Conservation (phyloP, 2,329 filamentous ascomycete genomes). For the Camillea tinctor region DNA sequence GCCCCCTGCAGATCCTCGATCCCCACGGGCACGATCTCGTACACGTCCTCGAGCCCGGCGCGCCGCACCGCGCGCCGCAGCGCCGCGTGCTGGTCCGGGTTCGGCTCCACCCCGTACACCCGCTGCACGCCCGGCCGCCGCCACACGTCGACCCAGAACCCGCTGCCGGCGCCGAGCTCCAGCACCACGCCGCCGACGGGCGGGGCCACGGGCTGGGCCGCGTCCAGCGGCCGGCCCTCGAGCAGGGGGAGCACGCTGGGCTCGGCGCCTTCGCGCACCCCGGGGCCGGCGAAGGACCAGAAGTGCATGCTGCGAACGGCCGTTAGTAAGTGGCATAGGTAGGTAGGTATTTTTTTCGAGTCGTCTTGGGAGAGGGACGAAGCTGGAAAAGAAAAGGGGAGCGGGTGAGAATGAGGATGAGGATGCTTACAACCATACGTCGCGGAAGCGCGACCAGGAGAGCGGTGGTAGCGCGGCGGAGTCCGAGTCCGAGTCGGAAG, state of each 20-base stretch:
- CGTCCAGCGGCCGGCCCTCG: slow-evolving; percentile 44
- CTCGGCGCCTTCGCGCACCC: slow-evolving; percentile 42
- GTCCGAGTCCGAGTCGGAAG: slow-evolving; percentile 12
- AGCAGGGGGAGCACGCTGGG: slow-evolving; percentile 53
- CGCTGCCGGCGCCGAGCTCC: slow-evolving; percentile 62
- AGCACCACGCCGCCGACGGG: slow-evolving; percentile 52
- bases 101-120: slow-evolving; percentile 66
- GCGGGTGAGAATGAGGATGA: slow-evolving; percentile 37
- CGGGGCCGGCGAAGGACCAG: slow-evolving; percentile 56
- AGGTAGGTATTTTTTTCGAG: too few species aligned
- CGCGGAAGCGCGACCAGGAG: slow-evolving; percentile 37
- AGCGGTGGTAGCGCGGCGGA: slow-evolving; percentile 37
- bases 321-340: too few species aligned
- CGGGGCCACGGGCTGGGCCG: slow-evolving; percentile 31
- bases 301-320: too few species aligned
- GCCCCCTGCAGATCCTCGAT: slow-evolving; percentile 53
- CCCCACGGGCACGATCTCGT: slow-evolving; percentile 61
- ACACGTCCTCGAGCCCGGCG: slow-evolving; percentile 54
- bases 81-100: slow-evolving; percentile 48
- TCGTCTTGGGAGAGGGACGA: too few species aligned
- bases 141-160: slow-evolving; percentile 58
- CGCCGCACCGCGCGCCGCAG: slow-evolving; percentile 47
- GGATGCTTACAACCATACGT: slow-evolving; percentile 52
- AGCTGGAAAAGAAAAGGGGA: too few species aligned
- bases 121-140: slow-evolving; percentile 18